phyloP scores from a whole-genome alignment of 2,329 filamentous ascomycete genomes.

The Fusarium anguioides region DNA sequence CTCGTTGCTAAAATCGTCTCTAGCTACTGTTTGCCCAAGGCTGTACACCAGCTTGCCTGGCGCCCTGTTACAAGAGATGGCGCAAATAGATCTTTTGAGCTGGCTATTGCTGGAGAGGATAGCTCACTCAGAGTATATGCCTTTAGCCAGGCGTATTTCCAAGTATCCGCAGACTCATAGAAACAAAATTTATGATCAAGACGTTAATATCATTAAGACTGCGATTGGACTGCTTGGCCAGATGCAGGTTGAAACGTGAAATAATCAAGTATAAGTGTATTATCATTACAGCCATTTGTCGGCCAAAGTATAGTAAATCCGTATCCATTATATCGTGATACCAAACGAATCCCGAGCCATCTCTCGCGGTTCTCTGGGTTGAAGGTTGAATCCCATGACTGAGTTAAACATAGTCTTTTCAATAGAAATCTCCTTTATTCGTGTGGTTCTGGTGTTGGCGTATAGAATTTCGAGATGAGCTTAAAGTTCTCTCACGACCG shows the following conservation, averaged over 20 bases:
- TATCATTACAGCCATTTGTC: constrained; percentile 40
- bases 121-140: constrained; percentile 69
- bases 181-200: constrained; percentile 23
- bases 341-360: constrained; percentile 9
- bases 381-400: background rate
- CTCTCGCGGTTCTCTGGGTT: background rate
- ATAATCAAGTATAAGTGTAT: constrained; percentile 17
- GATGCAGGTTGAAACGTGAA: background rate
- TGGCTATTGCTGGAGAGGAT: constrained; percentile 70
- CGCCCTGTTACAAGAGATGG: constrained; percentile 59
- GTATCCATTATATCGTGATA: constrained; percentile 37
- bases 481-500: constrained; percentile 52
- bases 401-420: background rate
- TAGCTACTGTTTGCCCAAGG: constrained; percentile 64
- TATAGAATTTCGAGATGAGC: background rate
- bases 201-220: background rate
- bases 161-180: constrained; percentile 30
- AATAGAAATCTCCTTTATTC: background rate
- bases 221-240: background rate
- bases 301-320: constrained; percentile 28
- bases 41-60: constrained; percentile 77
- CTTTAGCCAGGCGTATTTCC: constrained; percentile 48
- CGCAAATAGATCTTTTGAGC: constrained; percentile 48
- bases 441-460: background rate
- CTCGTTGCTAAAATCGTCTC: constrained; percentile 21